phyloP scores from a whole-genome alignment of 441 rosid genomes.

The Biscutella auriculata region DNA sequence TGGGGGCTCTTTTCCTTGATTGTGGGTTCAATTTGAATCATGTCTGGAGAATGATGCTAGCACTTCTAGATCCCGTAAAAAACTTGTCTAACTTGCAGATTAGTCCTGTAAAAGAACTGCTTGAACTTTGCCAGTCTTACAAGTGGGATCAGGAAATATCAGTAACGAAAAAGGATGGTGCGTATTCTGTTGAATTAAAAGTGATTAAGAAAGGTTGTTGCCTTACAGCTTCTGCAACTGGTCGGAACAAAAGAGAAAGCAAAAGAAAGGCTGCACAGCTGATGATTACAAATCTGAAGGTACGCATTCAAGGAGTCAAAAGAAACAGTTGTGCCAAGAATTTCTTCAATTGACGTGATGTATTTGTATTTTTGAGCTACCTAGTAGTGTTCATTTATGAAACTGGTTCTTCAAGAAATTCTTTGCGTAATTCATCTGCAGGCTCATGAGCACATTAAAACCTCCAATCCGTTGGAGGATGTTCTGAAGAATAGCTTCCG shows the following conservation, averaged over 20 bases:
- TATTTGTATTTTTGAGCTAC: constrained; percentile 4
- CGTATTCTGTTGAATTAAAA: constrained; percentile 41
- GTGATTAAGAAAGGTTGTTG: constrained; percentile 28
- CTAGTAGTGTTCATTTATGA: neutral
- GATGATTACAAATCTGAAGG: constrained; percentile 52
- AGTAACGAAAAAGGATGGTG: constrained; percentile 29
- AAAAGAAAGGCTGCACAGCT: constrained; percentile 45
- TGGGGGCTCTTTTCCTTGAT: too few species aligned
- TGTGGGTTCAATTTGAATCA: constrained; percentile 29
- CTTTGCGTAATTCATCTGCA: constrained; percentile 22
- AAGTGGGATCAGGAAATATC: constrained; percentile 36
- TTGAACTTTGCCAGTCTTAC: constrained; percentile 64
- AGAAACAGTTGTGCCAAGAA: neutral
- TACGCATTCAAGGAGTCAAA: constrained; percentile 19
- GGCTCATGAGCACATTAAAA: constrained; percentile 45
- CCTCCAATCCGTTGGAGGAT: constrained; percentile 47
- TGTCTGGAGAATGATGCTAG: constrained; percentile 68
- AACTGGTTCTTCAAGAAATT: neutral
- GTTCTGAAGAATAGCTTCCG: constrained; percentile 40
- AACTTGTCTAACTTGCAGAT: constrained; percentile 52
- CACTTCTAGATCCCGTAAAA: constrained; percentile 52
- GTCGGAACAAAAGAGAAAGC: constrained; percentile 54
- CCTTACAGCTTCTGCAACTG: constrained; percentile 33
- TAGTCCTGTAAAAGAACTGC: constrained; percentile 59
- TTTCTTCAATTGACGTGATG: neutral